Evolutionary conservation across 805 yeast genomes (phyloP).

Genomic region (Saccharomyces kudriavzevii): DNA sequence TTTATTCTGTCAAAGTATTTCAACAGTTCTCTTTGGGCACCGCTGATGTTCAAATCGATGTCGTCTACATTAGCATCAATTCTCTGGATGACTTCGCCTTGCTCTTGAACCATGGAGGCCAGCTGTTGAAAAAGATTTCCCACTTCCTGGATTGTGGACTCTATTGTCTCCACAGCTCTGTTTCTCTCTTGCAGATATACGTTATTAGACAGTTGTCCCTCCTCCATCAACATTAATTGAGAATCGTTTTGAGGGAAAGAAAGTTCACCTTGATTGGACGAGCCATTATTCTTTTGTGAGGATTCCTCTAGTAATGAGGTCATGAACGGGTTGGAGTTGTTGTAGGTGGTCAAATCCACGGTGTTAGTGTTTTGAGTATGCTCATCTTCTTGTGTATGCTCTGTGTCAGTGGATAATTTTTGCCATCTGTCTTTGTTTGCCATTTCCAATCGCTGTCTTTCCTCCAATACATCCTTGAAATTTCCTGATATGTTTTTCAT

Average conservation of each 20-base stretch:
- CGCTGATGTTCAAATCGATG: constrained; percentile 76
- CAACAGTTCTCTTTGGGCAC: constrained; percentile 89
- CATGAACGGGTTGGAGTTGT: constrained; percentile 36
- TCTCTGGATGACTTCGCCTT: constrained; percentile 91
- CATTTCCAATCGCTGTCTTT: constrained; percentile 76
- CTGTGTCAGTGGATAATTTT: constrained; percentile 51
- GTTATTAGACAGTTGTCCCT: constrained; percentile 50
- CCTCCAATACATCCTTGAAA: constrained; percentile 81
- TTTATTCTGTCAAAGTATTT: constrained; percentile 84
- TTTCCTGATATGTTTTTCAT: constrained; percentile 89
- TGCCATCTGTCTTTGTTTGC: constrained; percentile 76
- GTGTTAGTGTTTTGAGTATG: constrained; percentile 2
- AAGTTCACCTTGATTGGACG: constrained; percentile 32
- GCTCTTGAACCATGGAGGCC: constrained; percentile 96
- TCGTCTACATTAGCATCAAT: constrained; percentile 94
- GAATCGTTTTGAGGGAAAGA: constrained; percentile 77
- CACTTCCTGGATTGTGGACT: constrained; percentile 92
- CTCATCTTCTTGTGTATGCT: constrained; percentile 1
- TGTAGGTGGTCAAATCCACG: constrained; percentile 16
- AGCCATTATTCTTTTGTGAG: constrained; percentile 1
- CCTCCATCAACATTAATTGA: constrained; percentile 72
- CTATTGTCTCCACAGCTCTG: constrained; percentile 91
- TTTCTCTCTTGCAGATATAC: constrained; percentile 76
- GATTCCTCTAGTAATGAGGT: constrained; percentile 26
- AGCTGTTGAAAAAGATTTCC: constrained; percentile 90